These are phyloP conservation scores for Litchi chinensis DNA, from an alignment of 345 rosid species.

Conservation along the genomic window DNA sequence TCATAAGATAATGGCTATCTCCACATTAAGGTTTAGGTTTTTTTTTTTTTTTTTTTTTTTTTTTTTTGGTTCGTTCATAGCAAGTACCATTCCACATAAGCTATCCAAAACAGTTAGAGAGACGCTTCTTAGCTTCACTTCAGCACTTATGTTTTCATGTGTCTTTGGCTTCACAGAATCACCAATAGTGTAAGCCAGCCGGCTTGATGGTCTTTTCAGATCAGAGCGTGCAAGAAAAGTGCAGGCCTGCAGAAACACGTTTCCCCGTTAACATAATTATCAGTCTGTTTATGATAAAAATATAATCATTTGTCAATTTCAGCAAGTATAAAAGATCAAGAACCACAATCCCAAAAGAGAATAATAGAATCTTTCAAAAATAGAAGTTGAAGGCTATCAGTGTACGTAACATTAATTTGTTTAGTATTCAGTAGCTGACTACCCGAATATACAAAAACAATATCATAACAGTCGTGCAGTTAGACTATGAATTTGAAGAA, in stretches of 20 bases:
- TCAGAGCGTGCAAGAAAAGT: constrained; percentile 94
- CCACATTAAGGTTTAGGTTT: not conserved
- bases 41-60: not conserved
- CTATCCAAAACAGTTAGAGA: constrained; percentile 88
- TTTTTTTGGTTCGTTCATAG: constrained; percentile 16
- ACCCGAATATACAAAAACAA: not conserved
- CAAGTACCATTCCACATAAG: constrained; percentile 86
- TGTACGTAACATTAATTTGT: not conserved
- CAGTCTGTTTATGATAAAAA: not conserved
- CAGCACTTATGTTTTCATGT: constrained; percentile 81
- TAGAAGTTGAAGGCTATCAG: not conserved
- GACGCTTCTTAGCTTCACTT: constrained; percentile 79
- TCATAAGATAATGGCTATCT: constrained; percentile 7
- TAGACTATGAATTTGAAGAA: constrained; percentile 18
- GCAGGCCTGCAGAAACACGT: constrained; percentile 69
- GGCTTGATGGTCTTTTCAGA: constrained; percentile 77
- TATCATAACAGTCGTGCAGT: not conserved
- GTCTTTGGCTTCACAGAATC: constrained; percentile 89
- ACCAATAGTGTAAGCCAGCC: constrained; percentile 78
- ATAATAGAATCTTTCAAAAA: not conserved
- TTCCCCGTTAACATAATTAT: constrained; percentile 18
- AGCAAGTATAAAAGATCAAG: constrained; percentile 9
- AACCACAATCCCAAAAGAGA: constrained; percentile 10
- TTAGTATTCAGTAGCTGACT: not conserved
- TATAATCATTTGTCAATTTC: not conserved